Evolutionary conservation across 306 rosid species (phyloP), one percentile per base, ranked within the genome.

Genomic region (Senna tora): DNA sequence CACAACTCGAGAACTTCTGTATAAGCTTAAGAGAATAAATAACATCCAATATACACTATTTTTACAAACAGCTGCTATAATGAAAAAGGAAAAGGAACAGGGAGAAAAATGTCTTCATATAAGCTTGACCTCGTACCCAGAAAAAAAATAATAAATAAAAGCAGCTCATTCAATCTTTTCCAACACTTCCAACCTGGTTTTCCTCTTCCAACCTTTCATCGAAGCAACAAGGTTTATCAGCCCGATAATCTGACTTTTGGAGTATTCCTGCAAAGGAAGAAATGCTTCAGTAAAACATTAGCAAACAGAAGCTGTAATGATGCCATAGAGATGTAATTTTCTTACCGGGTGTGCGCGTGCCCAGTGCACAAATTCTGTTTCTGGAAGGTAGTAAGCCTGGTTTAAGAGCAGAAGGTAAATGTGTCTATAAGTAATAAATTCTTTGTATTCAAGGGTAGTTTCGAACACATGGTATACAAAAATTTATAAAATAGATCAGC

Each of bases 141-240:
- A 46, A 32, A 54, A 78, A 28, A 15, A 57, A 16, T 54, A 36
- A 67, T 47, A 33, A 68, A 80, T 32, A 15, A 52, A 58, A 30
- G 67, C 41, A 19, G 50, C 79, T 93, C 90, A 90, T 80, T 95
- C 97, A 58, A 95, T 95, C 89, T 91, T 95, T 84, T 91, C 99
- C 46, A 95, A 55, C 50, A 88, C 73, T 70, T 95, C 99, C 85
- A 89, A 79, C 86, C 96, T 87, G 64, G 91, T 88, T 89, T 95
- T 95, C 72, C 99, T 88, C 88, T 91, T 91, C 99, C 99, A 95
- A 65, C 96, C 90, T 88, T 89, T 95, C 99, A 95, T 89, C 4
- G 96, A 10, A 54, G 97, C 94, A 70, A 95, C 99, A n/a, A 95
- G 90, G 84, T 95, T 91, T 79, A 95, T 41, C 84, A 95, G 69